Percentiles rank a stretch among this genome's conserved stretches.
Conservation (phyloP, 768 basidiomycete species). For the Gyrodon lividus region DNA sequence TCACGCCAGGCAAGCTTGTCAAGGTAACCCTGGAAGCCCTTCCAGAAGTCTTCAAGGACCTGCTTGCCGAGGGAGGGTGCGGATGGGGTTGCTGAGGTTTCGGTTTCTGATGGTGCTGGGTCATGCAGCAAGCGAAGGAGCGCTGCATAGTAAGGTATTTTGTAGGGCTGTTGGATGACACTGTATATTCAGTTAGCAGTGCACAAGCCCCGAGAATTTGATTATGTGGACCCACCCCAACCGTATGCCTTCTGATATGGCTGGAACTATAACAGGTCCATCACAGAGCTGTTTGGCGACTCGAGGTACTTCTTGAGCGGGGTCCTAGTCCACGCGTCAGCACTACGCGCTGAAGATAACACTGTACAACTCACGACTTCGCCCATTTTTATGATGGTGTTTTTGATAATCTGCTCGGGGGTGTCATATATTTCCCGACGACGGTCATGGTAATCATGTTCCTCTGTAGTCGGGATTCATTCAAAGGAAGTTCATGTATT, state of each 20-base stretch:
- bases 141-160: conserved; percentile 86
- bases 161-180: conserved; percentile 90
- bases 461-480: conserved; percentile 43
- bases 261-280: conserved; percentile 55
- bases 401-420: conserved; percentile 70
- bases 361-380: conserved; percentile 68
- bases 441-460: conserved; percentile 59
- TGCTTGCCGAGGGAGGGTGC: conserved; percentile 57
- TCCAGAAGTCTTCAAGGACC: conserved; percentile 86
- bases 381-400: conserved; percentile 67
- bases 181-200: conserved; percentile 37
- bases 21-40: conserved; percentile 84
- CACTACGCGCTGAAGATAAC: conserved; percentile 5
- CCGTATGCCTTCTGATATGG: conserved; percentile 72
- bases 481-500: background rate
- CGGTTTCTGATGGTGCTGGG: conserved; percentile 36
- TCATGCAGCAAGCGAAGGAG: conserved; percentile 70
- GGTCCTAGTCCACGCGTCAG: conserved; percentile 47
- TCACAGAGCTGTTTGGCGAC: conserved; percentile 67
- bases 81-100: conserved; percentile 30
- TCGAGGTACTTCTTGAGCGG: conserved; percentile 64
- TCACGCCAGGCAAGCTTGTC: conserved; percentile 92
- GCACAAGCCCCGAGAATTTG: background rate
- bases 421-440: conserved; percentile 64
- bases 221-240: conserved; percentile 48